Evolutionary conservation across 805 yeast genomes (phyloP).

Genomic region (Pichia cabralensis): DNA sequence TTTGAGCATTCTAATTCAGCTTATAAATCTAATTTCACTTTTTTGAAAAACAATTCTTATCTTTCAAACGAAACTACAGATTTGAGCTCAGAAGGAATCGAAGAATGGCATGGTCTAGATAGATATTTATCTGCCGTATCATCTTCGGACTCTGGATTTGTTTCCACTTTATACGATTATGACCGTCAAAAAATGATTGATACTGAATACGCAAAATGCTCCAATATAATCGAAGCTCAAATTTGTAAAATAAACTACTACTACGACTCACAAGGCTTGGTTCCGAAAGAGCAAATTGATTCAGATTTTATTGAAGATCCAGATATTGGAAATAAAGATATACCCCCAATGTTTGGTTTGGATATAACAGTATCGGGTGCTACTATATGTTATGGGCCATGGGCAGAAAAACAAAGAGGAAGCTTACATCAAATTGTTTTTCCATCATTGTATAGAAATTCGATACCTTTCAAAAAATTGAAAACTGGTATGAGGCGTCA

Average conservation of each 20-base stretch:
- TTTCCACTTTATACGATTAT: constrained; percentile 2
- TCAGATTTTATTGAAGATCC: constrained; percentile 32
- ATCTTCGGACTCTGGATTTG: constrained; percentile 7
- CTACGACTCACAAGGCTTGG: constrained; percentile 64
- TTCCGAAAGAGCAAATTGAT: constrained; percentile 30
- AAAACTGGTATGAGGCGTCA: constrained; percentile 43
- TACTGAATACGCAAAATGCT: constrained; percentile 76
- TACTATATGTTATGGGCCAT: constrained; percentile 81
- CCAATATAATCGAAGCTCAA: constrained; percentile 57
- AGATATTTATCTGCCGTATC: constrained; percentile 41
- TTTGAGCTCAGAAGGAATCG: constrained; percentile 10
- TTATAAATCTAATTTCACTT: too few relatives aligned
- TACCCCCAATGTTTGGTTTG: constrained; percentile 51
- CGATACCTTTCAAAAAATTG: constrained; percentile 28
- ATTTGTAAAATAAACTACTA: constrained; percentile 45
- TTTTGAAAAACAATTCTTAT: too few relatives aligned
- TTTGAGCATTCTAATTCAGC: too few relatives aligned
- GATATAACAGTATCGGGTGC: constrained; percentile 50
- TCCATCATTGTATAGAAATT: constrained; percentile 57
- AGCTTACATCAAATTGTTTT: constrained; percentile 55
- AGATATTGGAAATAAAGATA: constrained; percentile 49
- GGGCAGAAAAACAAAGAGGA: constrained; percentile 83
- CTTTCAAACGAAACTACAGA: not conserved
- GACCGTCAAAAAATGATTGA: constrained; percentile 27
- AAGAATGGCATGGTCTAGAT: constrained; percentile 68